Evolutionary conservation across 495 filamentous ascomycete species (phyloP).

Genomic region (Immersiella caudata): DNA sequence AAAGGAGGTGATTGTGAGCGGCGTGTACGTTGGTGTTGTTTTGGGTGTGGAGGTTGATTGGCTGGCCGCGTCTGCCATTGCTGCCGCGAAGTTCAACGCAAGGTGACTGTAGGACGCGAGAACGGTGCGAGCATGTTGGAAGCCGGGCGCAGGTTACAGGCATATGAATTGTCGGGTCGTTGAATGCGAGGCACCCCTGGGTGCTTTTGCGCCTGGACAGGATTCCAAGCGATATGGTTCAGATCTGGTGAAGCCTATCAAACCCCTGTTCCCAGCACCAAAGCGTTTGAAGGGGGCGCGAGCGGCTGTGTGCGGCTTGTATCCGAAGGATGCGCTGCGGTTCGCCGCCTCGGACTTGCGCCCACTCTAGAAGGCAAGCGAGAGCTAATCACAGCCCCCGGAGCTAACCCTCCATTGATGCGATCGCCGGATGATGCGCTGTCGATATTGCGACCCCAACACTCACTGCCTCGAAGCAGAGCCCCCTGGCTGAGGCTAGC

Average conservation of each 20-base stretch:
- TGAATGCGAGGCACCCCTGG: no score
- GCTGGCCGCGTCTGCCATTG: neutral
- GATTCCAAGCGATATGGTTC: no score
- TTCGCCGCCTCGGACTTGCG: neutral
- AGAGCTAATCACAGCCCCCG: neutral
- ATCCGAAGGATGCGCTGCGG: neutral
- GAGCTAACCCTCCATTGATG: neutral
- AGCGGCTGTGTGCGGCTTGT: neutral
- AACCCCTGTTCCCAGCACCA: neutral
- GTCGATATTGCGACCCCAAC: neutral
- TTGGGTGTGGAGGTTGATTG: neutral
- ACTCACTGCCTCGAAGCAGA: neutral
- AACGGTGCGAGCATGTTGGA: neutral
- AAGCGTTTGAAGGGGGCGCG: neutral
- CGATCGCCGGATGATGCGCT: neutral
- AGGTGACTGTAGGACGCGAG: neutral
- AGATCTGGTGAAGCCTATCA: neutral
- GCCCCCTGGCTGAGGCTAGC: no score
- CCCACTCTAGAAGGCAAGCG: neutral
- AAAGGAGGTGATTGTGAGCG: constrained; percentile 26
- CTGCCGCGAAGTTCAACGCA: neutral
- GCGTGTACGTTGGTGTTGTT: neutral
- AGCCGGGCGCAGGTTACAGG: no score
- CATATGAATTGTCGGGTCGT: no score
- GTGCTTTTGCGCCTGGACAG: no score